Base-by-base conservation (phyloP, 768 basidiomycete species). In the Calocybe cyanea region DNA sequence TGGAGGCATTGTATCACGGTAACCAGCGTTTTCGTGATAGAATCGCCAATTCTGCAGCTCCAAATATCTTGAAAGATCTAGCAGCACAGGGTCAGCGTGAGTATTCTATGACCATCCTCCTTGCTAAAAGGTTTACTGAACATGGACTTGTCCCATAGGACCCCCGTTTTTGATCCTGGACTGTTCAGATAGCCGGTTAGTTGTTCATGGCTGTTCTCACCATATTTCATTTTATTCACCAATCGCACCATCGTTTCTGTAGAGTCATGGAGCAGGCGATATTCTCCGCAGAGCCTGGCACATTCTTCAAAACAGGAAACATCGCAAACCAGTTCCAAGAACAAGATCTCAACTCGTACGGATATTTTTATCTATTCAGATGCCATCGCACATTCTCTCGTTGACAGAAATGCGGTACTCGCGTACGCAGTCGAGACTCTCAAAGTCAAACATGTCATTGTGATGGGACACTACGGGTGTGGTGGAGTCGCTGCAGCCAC, bases 401-500 rank as follows among this genome's bases (percentile, higher is more conserved):
- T n/a, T n/a, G n/a, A n/a, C 35, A 67, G 65, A 13, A 60, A 62
- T 42, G 54, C 70, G 2, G 65, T 67, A 13, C 59, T 71, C n/a
- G 61, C 66, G 0, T 72, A 70, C 36, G 71, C 67, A 8, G 64
- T 71, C 14, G 53, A 63, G 14, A 56, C 55, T 14, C 58, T 71
- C 10, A 58, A 59, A 3, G 69, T 72, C 11, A 58, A 65, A 38
- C 70, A 72, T 37, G 57, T 72, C 39, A 63, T 72, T 38, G 66
- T 72, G 11, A 67, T 72, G 66, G 71, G 70, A 0, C 70, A 72
- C 49, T 72, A 72, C 39, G 71, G 70, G 1, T 72, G 70, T 43
- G 68, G 70, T 14, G 71, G 71, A 24, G 63, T 72, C 10, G 70
- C 64, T 10, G 67, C 69, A 21, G 61, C 69, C 18, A 49, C 51